Base-by-base conservation (phyloP, 2,329 filamentous ascomycete genomes). In the Paecilomyces sp. region DNA sequence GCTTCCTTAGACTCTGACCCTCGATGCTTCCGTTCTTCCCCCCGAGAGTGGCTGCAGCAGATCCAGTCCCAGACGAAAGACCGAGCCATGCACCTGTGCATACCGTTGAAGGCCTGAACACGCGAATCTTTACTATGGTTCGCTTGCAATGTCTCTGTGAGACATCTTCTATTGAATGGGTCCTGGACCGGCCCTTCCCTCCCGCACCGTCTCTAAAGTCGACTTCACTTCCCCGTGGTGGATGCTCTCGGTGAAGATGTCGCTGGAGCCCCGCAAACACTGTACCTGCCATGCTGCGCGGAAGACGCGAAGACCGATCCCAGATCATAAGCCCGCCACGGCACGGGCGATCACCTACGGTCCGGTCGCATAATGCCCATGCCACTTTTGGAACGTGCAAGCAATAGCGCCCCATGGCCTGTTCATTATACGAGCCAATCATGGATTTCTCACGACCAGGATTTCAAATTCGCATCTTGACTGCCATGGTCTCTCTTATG, bases 151-250 rank as follows among this genome's bases (percentile, higher is more conserved):
- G 22, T 50, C 22, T 59, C 55, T 61, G 57, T 56, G 58, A 47
- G 41, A 15, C 36, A 41, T 41, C 56, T 33, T 54, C 54, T 30
- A 59, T 57, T 56, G 36, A 57, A 53, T 54, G 58, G 60, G 58
- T 56, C 60, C 64, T 67, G 62, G 62, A 59, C 62, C 66, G 63
- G 63, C 63, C 63, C 66, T 66, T 62, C 64, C 59, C 65, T 65
- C 53, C 61, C 64, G 63, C 61, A 52, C 36, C 33, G 55, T 28
- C 58, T 62, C 51, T 60, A 56, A 62, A 55, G 36, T 31, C 60
- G 58, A 63, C 57, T 58, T 31, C 55, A 47, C 15, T n/a, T 47
- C 41, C 8, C n/a, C 36, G 15, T 18, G 41, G 41, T 57, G 33
- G 52, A 28, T 24, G 24, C 34, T 51, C 56, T 57, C 56, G 50